These are phyloP conservation scores for Fraxinus anomala DNA, from an alignment of 257 asterid genomes.

Conservation along the genomic window DNA sequence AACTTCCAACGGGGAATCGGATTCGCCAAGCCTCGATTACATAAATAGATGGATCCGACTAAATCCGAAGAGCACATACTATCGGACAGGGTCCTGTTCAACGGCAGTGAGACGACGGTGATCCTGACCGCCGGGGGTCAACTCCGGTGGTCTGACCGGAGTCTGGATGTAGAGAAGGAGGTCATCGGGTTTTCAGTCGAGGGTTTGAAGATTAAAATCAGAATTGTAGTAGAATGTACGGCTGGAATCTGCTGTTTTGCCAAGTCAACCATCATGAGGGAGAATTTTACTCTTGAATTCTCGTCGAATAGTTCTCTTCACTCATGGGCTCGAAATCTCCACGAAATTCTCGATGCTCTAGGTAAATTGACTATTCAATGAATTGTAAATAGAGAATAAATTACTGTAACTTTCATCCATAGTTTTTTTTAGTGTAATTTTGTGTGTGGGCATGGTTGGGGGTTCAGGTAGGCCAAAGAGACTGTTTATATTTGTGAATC, in stretches of 20 bases:
- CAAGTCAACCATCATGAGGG: conserved; percentile 41
- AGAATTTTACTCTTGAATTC: conserved; percentile 56
- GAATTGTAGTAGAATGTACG: conserved; percentile 45
- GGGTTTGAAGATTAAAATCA: conserved; percentile 52
- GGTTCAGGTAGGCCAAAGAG: conserved; percentile 84
- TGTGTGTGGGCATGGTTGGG: conserved; percentile 15
- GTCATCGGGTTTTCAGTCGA: conserved; percentile 74
- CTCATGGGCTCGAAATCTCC: conserved; percentile 65
- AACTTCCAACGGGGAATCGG: background rate
- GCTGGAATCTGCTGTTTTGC: conserved; percentile 53
- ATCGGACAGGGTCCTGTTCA: conserved; percentile 51
- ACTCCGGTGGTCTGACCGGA: conserved; percentile 54
- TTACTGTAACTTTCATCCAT: background rate
- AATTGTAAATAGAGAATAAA: background rate
- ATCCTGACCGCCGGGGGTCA: conserved; percentile 60
- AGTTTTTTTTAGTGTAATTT: background rate
- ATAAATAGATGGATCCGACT: conserved; percentile 29
- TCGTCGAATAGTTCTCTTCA: conserved; percentile 47
- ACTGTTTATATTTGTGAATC: conserved; percentile 76
- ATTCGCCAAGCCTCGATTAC: background rate
- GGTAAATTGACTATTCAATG: conserved; percentile 43
- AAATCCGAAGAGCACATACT: conserved; percentile 43
- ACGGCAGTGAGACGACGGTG: conserved; percentile 46
- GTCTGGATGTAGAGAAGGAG: conserved; percentile 58
- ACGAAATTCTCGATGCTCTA: conserved; percentile 56